phyloP scores from a whole-genome alignment of 2,329 filamentous ascomycete genomes.

The Ascochyta rabiei region DNA sequence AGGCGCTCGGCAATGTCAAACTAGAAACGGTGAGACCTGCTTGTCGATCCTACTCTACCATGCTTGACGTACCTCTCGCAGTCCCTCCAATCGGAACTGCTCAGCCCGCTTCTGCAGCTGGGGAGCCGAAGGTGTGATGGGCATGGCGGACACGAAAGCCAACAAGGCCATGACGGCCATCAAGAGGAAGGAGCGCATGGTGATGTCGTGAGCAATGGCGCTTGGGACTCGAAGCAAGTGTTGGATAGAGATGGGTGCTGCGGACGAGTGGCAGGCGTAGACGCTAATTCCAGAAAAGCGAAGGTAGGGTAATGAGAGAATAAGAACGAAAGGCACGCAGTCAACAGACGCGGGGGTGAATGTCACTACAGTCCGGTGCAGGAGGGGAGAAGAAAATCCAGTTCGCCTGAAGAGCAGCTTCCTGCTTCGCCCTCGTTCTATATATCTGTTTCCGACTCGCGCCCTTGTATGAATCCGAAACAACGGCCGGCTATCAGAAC shows the following conservation, averaged over 20 bases:
- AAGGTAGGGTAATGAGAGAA: conserved; percentile 15
- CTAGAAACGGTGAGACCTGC: conserved; percentile 24
- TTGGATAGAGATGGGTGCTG: background rate
- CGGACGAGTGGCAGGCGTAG: background rate
- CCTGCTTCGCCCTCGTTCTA: conserved; percentile 25
- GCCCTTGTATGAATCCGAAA: conserved; percentile 33
- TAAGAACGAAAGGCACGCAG: conserved; percentile 25
- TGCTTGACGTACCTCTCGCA: conserved; percentile 38
- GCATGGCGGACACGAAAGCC: conserved; percentile 35
- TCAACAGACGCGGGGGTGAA: conserved; percentile 13
- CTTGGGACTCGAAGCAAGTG: background rate
- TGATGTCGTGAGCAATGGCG: background rate
- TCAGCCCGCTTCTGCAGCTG: conserved; percentile 40
- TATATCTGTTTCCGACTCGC: conserved; percentile 24
- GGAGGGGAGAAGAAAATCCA: conserved; percentile 21
- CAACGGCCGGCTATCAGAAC: conserved; percentile 26
- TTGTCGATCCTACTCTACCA: background rate
- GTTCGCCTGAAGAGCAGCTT: conserved; percentile 25
- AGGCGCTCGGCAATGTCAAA: conserved; percentile 44
- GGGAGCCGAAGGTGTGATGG: conserved; percentile 46
- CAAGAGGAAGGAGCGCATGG: conserved; percentile 37
- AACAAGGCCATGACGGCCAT: conserved; percentile 35
- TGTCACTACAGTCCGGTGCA: conserved; percentile 20
- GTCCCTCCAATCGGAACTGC: conserved; percentile 41
- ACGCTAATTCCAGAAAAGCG: conserved; percentile 20